Conservation (phyloP, 495 filamentous ascomycete genomes). For the Neurospora hispaniola region DNA sequence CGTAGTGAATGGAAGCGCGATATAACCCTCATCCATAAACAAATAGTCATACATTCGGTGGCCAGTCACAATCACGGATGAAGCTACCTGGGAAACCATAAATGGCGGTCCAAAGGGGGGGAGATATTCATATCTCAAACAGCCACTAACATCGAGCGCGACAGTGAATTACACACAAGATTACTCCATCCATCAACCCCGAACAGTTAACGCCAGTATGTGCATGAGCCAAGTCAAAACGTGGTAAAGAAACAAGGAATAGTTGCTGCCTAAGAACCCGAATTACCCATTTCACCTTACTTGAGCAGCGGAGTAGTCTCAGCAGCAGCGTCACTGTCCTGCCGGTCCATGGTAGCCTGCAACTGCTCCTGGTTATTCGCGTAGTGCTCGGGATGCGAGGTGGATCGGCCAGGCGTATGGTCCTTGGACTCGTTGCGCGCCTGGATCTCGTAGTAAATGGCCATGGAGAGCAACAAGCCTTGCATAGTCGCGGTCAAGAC, state of each 20-base stretch:
- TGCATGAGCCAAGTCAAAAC: background rate
- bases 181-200: background rate
- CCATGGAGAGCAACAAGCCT: conserved; percentile 70
- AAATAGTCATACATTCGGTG: background rate
- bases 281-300: conserved; percentile 25
- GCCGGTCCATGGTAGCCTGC: conserved; percentile 28
- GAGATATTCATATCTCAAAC: background rate
- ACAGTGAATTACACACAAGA: background rate
- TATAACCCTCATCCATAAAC: background rate
- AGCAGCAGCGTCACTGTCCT: conserved; percentile 29
- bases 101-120: background rate
- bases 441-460: conserved; percentile 59
- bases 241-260: background rate
- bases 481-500: conserved; percentile 79
- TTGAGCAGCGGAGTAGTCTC: conserved; percentile 34
- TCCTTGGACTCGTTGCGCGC: conserved; percentile 18
- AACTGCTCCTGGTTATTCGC: conserved; percentile 31
- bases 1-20: background rate
- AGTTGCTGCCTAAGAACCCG: conserved; percentile 12
- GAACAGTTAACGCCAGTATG: background rate
- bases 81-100: background rate
- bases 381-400: conserved; percentile 29
- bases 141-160: background rate
- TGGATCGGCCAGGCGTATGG: conserved; percentile 25
- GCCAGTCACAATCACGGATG: background rate